A percentile compares a stretch with the other conserved stretches of the same genome.
Evolutionary conservation across 2,329 filamentous ascomycete genomes (phyloP).

Genomic region (Fusarium sterilihyphosum): DNA sequence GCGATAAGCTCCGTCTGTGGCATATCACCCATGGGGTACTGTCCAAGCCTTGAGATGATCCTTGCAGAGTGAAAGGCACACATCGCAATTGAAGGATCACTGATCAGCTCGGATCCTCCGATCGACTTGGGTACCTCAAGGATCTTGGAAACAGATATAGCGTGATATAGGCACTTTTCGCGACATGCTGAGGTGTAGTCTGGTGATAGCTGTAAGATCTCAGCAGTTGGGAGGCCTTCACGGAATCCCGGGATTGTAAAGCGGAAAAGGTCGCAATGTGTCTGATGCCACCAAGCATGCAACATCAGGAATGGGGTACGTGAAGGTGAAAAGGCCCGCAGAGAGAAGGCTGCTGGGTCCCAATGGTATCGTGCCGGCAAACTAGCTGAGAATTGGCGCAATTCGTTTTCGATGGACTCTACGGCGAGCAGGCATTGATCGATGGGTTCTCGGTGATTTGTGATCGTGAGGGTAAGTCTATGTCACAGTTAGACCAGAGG

Average conservation of each 20-base stretch:
- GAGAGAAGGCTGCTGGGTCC: slow-evolving; percentile 30
- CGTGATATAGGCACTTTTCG: slow-evolving; percentile 13
- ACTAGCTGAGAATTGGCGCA: background rate
- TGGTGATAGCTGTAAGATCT: background rate
- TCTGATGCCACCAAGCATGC: slow-evolving; percentile 42
- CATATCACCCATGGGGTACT: slow-evolving; percentile 15
- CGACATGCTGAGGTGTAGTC: slow-evolving; percentile 2
- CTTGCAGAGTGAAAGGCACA: slow-evolving; percentile 27
- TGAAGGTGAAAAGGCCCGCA: slow-evolving; percentile 34
- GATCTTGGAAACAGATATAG: slow-evolving; percentile 4
- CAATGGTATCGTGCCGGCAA: background rate
- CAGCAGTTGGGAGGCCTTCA: slow-evolving; percentile 2
- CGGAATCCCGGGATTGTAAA: slow-evolving; percentile 34
- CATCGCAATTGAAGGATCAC: slow-evolving; percentile 20
- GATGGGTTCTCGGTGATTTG: slow-evolving; percentile 28
- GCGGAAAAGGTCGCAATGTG: slow-evolving; percentile 39
- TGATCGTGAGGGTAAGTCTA: slow-evolving; percentile 34
- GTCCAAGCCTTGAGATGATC: slow-evolving; percentile 21
- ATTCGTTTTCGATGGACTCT: slow-evolving; percentile 20
- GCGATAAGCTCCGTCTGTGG: background rate
- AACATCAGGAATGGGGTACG: slow-evolving; percentile 39
- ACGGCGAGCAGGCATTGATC: slow-evolving; percentile 3
- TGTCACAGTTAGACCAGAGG: fast-evolving
- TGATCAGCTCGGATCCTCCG: slow-evolving; percentile 6
- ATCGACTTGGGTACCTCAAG: background rate